phyloP scores from a whole-genome alignment of 768 basidiomycete genomes.

The Boletus pseudo-olivaceus region DNA sequence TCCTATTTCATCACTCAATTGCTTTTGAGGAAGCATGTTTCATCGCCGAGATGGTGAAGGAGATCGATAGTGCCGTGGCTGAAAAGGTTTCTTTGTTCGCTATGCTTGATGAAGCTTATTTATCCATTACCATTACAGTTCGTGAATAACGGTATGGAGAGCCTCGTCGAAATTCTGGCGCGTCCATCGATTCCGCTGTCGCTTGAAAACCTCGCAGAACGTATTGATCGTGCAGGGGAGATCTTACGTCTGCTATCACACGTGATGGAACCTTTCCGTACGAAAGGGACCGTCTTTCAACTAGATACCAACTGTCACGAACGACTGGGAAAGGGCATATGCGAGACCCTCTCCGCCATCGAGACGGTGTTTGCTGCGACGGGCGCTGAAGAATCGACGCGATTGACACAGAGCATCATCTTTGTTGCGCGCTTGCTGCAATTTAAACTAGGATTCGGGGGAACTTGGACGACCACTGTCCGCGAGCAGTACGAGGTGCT shows the following conservation, averaged over 20 bases:
- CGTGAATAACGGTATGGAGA: slow-evolving; percentile 68
- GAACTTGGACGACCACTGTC: slow-evolving; percentile 50
- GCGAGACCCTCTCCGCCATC: slow-evolving; percentile 41
- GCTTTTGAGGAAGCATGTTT: slow-evolving; percentile 79
- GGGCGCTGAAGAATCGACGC: slow-evolving; percentile 20
- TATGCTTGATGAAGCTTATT: neutral
- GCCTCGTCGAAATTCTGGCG: slow-evolving; percentile 54
- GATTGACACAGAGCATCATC: slow-evolving; percentile 42
- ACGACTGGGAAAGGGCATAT: slow-evolving; percentile 49
- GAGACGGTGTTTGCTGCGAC: slow-evolving; percentile 34
- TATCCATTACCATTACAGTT: slow-evolving; percentile 42
- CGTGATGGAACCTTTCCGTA: slow-evolving; percentile 62
- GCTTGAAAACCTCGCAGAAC: slow-evolving; percentile 33
- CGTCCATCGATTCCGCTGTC: slow-evolving; percentile 28
- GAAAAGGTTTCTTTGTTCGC: slow-evolving; percentile 47
- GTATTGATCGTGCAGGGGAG: slow-evolving; percentile 58
- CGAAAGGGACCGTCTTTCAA: slow-evolving; percentile 49
- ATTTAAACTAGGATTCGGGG: slow-evolving; percentile 66
- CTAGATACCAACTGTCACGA: slow-evolving; percentile 46
- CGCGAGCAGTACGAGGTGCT: slow-evolving; percentile 46
- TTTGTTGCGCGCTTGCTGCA: slow-evolving; percentile 67
- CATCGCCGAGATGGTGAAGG: slow-evolving; percentile 76
- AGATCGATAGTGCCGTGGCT: slow-evolving; percentile 62
- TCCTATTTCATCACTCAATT: slow-evolving; percentile 70
- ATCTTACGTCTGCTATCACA: slow-evolving; percentile 66